Conservation (phyloP, 345 rosid species). For the Anastatica hierochuntica region DNA sequence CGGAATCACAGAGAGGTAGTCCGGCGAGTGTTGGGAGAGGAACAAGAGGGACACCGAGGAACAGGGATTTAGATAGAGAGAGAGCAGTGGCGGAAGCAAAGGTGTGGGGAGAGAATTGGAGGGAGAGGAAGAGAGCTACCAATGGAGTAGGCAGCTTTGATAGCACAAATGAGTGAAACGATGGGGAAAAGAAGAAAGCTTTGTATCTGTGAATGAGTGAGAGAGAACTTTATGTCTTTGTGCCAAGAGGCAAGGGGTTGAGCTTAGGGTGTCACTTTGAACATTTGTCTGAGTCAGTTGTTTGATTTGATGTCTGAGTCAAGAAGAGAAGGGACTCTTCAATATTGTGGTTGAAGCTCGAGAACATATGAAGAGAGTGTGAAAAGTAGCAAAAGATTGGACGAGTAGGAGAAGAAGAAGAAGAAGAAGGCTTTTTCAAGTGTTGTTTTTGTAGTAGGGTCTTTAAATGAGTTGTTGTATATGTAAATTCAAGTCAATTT, state of each 20-base stretch:
- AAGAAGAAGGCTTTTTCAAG: background rate
- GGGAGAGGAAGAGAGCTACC: constrained; percentile 72
- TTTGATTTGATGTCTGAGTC: no score
- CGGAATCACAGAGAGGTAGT: constrained; percentile 62
- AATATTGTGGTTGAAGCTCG: constrained; percentile 13
- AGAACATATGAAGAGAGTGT: constrained; percentile 3
- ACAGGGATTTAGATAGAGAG: constrained; percentile 83
- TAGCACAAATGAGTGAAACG: constrained; percentile 49
- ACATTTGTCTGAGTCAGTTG: no score
- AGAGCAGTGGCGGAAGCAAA: constrained; percentile 96
- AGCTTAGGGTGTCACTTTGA: no score
- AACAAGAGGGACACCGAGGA: constrained; percentile 66
- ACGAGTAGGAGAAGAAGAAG: background rate
- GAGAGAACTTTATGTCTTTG: no score
- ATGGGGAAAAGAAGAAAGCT: constrained; percentile 16
- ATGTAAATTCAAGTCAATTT: no score
- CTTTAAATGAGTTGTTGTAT: no score
- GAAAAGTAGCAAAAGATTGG: background rate
- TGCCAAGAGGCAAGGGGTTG: no score
- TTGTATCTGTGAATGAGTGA: no score
- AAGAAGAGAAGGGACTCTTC: no score
- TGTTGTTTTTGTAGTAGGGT: background rate
- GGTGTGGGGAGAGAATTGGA: constrained; percentile 98
- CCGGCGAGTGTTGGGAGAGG: constrained; percentile 53
- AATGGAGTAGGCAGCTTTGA: constrained; percentile 56